Conservation (phyloP, 257 asterid genomes). For the Solanum clarkiae region DNA sequence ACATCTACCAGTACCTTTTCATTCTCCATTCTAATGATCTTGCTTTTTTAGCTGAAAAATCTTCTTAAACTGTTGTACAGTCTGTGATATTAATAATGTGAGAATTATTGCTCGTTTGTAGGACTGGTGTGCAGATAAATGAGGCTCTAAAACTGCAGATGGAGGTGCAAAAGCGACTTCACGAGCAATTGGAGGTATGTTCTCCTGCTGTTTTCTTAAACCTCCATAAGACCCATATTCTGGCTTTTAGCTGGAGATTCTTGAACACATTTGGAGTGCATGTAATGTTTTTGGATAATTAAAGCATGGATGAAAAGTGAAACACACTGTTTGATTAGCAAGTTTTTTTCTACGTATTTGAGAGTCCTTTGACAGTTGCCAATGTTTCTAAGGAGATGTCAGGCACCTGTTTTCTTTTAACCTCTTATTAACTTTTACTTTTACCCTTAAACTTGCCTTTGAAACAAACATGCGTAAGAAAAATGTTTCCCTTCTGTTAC, state of each 20-base stretch:
- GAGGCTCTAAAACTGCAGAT: slow-evolving; percentile 98
- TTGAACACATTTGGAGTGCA: not conserved
- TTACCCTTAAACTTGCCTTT: not conserved
- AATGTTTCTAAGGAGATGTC: not conserved
- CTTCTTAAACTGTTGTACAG: not conserved
- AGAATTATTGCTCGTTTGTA: not conserved
- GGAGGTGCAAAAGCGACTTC: slow-evolving; percentile 99
- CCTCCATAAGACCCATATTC: too few species aligned
- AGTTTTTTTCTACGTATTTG: not conserved
- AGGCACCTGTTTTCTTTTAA: not conserved
- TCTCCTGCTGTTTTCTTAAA: too few species aligned
- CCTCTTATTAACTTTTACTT: not conserved
- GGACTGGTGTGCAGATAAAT: slow-evolving; percentile 82
- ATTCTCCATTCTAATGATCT: not conserved
- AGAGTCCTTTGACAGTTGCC: not conserved
- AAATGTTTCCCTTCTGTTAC: not conserved
- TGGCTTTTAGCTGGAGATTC: too few species aligned
- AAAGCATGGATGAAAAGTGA: not conserved
- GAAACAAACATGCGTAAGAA: not conserved
- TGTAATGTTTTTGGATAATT: not conserved
- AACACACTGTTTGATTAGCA: not conserved
- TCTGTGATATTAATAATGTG: not conserved
- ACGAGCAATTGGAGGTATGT: slow-evolving; percentile 91
- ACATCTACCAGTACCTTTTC: not conserved
- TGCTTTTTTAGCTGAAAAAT: not conserved